Conservation (phyloP, 257 asterid species). For the Nicotiana undulata region DNA sequence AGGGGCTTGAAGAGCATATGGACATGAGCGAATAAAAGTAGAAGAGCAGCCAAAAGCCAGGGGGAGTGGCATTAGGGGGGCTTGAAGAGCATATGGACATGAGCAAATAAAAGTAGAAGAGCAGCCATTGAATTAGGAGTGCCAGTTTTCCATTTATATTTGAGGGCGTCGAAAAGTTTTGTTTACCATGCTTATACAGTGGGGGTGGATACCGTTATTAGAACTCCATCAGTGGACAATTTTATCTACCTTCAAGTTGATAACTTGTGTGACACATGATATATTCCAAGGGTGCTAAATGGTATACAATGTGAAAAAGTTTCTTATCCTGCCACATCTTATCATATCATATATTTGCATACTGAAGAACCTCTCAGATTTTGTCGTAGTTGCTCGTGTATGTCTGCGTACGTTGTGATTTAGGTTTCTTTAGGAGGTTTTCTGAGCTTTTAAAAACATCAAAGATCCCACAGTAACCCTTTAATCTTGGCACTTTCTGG, state of each 20-base stretch:
- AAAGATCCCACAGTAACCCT: not conserved
- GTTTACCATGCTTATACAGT: not conserved
- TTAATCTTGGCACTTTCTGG: not conserved
- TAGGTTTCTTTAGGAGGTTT: not conserved
- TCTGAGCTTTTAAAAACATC: not conserved
- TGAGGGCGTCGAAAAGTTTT: not conserved
- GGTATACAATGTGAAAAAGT: not conserved
- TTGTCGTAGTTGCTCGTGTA: not conserved
- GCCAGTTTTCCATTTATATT: not conserved
- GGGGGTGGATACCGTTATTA: not conserved
- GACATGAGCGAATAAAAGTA: not conserved
- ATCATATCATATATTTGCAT: not conserved
- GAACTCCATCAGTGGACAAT: not conserved
- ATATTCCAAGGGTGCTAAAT: not conserved
- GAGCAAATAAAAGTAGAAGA: not conserved
- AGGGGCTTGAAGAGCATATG: not conserved
- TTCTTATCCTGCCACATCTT: not conserved
- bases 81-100: not conserved
- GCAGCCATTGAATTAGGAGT: not conserved
- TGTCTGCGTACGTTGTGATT: not conserved
- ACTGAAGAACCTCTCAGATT: not conserved
- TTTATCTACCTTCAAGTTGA: not conserved
- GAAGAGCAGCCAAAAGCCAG: not conserved
- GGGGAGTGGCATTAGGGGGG: not conserved
- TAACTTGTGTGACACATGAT: not conserved